A percentile compares a stretch with the other conserved stretches of the same genome.
Conservation (phyloP, 352 stramenopile species). For the Chrysophaeum taylorii region DNA sequence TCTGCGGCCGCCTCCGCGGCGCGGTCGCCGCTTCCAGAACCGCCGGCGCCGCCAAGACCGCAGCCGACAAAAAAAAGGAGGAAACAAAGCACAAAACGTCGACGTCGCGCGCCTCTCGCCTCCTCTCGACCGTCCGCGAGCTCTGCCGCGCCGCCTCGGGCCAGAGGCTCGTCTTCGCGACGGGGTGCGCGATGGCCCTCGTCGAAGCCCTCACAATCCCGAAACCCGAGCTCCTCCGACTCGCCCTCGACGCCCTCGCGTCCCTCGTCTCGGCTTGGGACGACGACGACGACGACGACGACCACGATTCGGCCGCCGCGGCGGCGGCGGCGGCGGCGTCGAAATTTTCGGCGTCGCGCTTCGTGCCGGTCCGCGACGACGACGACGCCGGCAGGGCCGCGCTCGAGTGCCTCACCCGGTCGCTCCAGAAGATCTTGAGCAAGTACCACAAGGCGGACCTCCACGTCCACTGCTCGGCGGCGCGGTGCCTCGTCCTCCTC, state of each 20-base stretch:
- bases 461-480: background rate
- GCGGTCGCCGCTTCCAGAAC: background rate
- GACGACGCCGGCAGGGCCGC: background rate
- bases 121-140: background rate
- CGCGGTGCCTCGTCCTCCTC: background rate
- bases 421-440: background rate
- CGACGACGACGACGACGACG: background rate
- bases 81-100: background rate
- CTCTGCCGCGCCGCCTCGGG: background rate
- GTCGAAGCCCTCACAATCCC: background rate
- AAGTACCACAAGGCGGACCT: conserved; percentile 13
- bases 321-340: too few species aligned
- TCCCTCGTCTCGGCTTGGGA: background rate
- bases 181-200: background rate
- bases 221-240: background rate
- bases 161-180: background rate
- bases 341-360: too few species aligned
- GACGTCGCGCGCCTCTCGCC: background rate
- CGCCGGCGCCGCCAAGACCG: background rate
- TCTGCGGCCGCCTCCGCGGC: background rate
- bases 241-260: background rate
- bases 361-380: background rate
- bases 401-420: background rate
- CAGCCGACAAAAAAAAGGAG: background rate
- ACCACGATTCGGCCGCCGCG: too few species aligned